These are phyloP conservation scores for Neostapfia colusana DNA, from an alignment of 176 grass and related monocot genomes.

Conservation along the genomic window DNA sequence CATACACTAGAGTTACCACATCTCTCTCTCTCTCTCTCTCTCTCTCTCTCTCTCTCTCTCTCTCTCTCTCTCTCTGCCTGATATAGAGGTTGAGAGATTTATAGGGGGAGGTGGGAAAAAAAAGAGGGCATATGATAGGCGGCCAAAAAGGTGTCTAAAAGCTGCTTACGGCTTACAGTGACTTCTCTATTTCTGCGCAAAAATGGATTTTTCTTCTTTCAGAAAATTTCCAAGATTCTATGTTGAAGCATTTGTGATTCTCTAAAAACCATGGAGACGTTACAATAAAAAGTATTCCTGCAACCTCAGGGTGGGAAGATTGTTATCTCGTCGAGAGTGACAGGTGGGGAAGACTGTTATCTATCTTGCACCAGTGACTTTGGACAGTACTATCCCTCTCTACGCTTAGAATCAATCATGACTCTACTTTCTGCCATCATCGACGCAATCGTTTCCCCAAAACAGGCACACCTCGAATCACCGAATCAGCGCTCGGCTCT, in stretches of 20 bases:
- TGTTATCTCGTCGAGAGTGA: too few species aligned
- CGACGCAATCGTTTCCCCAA: neutral
- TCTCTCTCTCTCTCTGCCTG: neutral
- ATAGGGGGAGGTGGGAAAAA: constrained; percentile 24
- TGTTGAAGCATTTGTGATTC: neutral
- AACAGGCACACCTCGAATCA: constrained; percentile 3
- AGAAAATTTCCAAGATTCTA: neutral
- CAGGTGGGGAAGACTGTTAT: neutral
- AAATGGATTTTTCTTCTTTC: neutral
- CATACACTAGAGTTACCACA: constrained; percentile 38
- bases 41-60: neutral
- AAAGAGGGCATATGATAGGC: constrained; percentile 24
- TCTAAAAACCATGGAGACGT: neutral
- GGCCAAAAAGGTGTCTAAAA: constrained; percentile 46
- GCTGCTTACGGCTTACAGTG: constrained; percentile 21
- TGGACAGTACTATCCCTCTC: neutral
- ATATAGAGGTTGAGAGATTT: constrained; percentile 41
- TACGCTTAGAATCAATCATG: neutral
- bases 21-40: constrained; percentile 29
- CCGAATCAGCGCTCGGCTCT: constrained; percentile 2
- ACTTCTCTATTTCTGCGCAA: constrained; percentile 16
- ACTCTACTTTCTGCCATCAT: constrained; percentile 25
- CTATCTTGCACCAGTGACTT: neutral
- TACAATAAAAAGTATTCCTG: neutral
- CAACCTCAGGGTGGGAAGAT: neutral